Base-by-base conservation (phyloP, 2,329 filamentous ascomycete species). In the Dactylellina drechsleri region DNA sequence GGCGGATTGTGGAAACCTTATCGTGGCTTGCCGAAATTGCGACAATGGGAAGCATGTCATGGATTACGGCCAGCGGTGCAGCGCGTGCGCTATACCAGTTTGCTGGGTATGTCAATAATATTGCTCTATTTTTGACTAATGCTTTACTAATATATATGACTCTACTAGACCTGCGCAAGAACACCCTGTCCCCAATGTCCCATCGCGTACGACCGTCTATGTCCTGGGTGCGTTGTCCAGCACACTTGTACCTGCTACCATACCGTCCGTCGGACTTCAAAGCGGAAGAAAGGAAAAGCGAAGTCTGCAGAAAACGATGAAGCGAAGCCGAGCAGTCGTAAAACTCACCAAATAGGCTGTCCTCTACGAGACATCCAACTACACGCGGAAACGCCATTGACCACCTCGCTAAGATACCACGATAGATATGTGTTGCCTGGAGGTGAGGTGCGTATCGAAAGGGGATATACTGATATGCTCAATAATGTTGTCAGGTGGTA, bases 171-270 rank as follows among this genome's bases (percentile, higher is more conserved):
- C n/a, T 75, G 71, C 28, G 71, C 71, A 47, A 60, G 71, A 54
- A 64, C 54, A 5, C 71, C 71, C 16, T 75, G 71, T 28, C 71
- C 71, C 7, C 45, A 56, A 18, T 75, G 71, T 15, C 71, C 71
- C 13, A 59, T 66, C 12, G 60, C 53, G 6, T 75, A 75, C 36
- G 71, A 75, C 13, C 64, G 71, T 2, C 71, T 75, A 4, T 75
- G 71, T n/a, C 71, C 71, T 4, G 50, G 64, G 18, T 75, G 71
- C 16, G 71, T 75, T 2, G 23, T 56, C 18, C 64, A 68, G 13
- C 71, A 75, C 41, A 75, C 71, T 1, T 75, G 71, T 45, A 75
- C 71, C 7, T 75, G 71, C 13, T 75, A 75, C 13, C 64, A 67
- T 15, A 64, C 58, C 18, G 71, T 68, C 26, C 71, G 64, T 13